These are phyloP conservation scores for Lasiosphaeriaceae sp. DNA, from an alignment of 495 filamentous ascomycete species.

Conservation along the genomic window DNA sequence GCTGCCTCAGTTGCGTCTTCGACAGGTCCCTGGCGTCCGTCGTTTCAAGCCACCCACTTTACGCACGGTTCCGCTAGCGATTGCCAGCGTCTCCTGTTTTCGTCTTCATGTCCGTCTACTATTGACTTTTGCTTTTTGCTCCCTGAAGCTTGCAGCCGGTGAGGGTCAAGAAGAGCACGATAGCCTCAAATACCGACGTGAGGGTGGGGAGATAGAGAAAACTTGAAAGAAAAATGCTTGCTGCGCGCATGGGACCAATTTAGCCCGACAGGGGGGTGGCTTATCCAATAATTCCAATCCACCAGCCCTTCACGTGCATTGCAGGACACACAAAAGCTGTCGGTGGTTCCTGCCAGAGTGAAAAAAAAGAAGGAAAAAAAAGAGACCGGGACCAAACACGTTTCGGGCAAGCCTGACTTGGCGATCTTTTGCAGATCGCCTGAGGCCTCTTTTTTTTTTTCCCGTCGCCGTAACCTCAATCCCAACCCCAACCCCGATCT, in stretches of 20 bases:
- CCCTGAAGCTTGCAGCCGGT: not conserved
- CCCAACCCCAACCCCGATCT: not conserved
- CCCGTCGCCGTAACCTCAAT: not conserved
- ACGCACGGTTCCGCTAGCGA: too few species aligned
- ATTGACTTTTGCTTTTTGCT: not conserved
- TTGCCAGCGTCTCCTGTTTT: not conserved
- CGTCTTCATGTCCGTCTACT: not conserved
- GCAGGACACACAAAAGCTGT: not conserved
- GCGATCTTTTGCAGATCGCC: conserved; percentile 7
- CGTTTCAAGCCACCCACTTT: too few species aligned
- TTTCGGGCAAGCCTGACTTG: conserved; percentile 1
- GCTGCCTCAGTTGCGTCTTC: not conserved
- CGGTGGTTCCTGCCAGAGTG: not conserved
- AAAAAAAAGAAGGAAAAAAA: not conserved
- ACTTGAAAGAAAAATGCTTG: too few species aligned
- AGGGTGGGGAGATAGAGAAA: too few species aligned
- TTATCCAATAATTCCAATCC: not conserved
- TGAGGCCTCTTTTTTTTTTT: not conserved
- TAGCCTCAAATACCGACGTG: too few species aligned
- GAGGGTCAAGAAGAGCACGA: not conserved
- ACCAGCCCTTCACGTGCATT: not conserved
- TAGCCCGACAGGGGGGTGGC: not conserved
- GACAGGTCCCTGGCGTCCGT: not conserved
- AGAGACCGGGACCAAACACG: conserved; percentile 4
- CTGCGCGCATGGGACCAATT: not conserved